Base-by-base conservation (phyloP, 805 yeast genomes). In the Saturnispora ahearnii region DNA sequence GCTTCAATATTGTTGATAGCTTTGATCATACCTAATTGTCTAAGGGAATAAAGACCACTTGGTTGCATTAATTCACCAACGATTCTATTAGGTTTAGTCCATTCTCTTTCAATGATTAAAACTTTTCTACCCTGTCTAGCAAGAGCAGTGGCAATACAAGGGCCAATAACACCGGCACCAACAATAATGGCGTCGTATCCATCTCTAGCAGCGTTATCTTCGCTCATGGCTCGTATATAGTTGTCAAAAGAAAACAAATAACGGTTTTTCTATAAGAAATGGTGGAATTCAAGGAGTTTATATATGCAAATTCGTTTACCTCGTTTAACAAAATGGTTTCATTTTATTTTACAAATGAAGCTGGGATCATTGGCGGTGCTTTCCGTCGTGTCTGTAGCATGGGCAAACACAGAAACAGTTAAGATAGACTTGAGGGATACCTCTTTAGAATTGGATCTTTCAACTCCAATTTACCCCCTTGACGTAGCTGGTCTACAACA, bases 121-220 rank as follows among this genome's bases (percentile, higher is more conserved):
- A 93, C 97, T 46, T 76, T 74, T 57, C 96, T 76, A 31, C 98
- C 98, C 61, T 87, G 95, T 58, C 91, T 76, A 1, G 96, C 98
- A 49, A 93, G 69, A 3, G 86, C 89, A 1, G 89, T 84, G 41
- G 97, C 97, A 18, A 91, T 74, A 50, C 91, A 82, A 2, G 99
- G 96, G 1, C 99, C 99, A 24, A 88, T 83, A 21, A 91, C 96
- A 50, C 99, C 99, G n/a, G 98, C 97, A n/a, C 99, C 99, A 37
- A 93, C 81, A 26, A 93, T 84, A 40, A 91, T 81, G 46, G 83
- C 91, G 62, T 93, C 99, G 67, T 79, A 88, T 36, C 63, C 54
- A 8, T 46, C 49, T 9, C 11, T 15, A 5, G 37, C 32, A 30
- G 40, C 26, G n/a, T 46, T 29, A 21, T 41, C 45, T 31, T 31